phyloP scores from a whole-genome alignment of 2,329 filamentous ascomycete genomes.

The Claviceps paspali region DNA sequence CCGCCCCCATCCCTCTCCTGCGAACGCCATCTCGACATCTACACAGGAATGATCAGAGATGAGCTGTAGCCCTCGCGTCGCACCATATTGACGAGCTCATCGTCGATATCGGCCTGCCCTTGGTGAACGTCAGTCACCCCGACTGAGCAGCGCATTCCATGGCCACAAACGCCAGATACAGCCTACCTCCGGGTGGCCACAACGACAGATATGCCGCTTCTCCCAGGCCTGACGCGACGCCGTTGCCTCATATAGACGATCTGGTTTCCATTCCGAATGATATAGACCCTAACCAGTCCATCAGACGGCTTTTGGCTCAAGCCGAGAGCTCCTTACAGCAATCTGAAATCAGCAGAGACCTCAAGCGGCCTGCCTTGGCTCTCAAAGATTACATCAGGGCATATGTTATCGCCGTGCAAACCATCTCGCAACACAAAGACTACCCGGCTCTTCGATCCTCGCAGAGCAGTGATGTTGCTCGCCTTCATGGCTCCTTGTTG shows the following conservation, averaged over 20 bases:
- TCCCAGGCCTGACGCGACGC: slow-evolving; percentile 13
- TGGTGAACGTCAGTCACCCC: slow-evolving; percentile 2
- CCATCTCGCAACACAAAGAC: slow-evolving; percentile 62
- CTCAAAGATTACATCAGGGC: slow-evolving; percentile 76
- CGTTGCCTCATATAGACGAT: slow-evolving; percentile 39
- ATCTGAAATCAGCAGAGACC: slow-evolving; percentile 47
- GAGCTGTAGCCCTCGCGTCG: not conserved
- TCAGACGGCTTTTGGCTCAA: slow-evolving; percentile 36
- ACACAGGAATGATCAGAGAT: not conserved
- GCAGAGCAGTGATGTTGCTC: slow-evolving; percentile 26
- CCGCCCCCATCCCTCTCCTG: not conserved
- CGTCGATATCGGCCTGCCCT: slow-evolving; percentile 1
- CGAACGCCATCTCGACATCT: not conserved
- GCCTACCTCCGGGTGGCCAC: slow-evolving; percentile 14
- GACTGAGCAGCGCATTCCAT: slow-evolving; percentile 9
- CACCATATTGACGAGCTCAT: slow-evolving; percentile 4
- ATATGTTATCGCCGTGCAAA: slow-evolving; percentile 60
- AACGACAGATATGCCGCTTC: slow-evolving; percentile 15
- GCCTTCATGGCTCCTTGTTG: slow-evolving; percentile 34
- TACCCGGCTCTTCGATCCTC: slow-evolving; percentile 49
- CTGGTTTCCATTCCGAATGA: slow-evolving; percentile 30
- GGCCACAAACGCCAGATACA: slow-evolving; percentile 17
- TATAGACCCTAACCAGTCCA: slow-evolving; percentile 32
- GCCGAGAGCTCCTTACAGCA: slow-evolving; percentile 39
- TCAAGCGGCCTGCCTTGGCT: slow-evolving; percentile 55